Evolutionary conservation across 768 basidiomycete genomes (phyloP), one percentile per base, ranked within the genome.

Genomic region (Amanita inopinata): DNA sequence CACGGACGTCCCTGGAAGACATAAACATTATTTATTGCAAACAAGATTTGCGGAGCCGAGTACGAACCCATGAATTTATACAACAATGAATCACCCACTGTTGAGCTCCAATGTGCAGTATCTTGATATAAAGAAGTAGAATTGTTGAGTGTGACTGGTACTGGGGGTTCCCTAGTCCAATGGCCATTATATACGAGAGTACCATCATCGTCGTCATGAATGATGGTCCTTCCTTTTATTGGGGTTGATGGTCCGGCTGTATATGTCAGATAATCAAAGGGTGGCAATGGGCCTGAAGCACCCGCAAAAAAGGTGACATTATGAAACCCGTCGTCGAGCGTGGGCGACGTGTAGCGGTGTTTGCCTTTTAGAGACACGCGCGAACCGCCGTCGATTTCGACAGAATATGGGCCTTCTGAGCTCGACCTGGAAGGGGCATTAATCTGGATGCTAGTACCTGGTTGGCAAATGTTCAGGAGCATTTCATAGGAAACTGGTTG

Each of bases 201-300:
- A 5, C 46, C 45, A 38, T 64, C 60, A 5, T 52, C 38, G 47
- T 70, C 67, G 32, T 69, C 67, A 14, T 65, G 57, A 25, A 63
- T 59, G 30, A 70, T 49, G 3, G 60, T 64, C 20, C 53, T 53
- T 22, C 61, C 61, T 14, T 55, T 49, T 17, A 70, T 47, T 17
- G 55, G 52, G 14, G 65, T 69, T 22, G 59, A 58, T 7, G 46
- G 45, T 3, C 67, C 63, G 30, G 66, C 60, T 18, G 56, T 60
- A 23, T 68, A 54, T n/a, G 63, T 58, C 17, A 67, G 41, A 45
- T 65, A 70, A 46, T 70, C 69, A 28, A 70, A 60, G 9, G 54
- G 50, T 12, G 69, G 62, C n/a, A 48, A 46, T 8, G 53, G 46
- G 20, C 44, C 40, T 14, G 45, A 33, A 27, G 48, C 49, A n/a